A percentile compares a stretch with the other conserved stretches of the same genome.
Evolutionary conservation across 768 basidiomycete genomes (phyloP).

Genomic region (Xerocomellus intermedius): DNA sequence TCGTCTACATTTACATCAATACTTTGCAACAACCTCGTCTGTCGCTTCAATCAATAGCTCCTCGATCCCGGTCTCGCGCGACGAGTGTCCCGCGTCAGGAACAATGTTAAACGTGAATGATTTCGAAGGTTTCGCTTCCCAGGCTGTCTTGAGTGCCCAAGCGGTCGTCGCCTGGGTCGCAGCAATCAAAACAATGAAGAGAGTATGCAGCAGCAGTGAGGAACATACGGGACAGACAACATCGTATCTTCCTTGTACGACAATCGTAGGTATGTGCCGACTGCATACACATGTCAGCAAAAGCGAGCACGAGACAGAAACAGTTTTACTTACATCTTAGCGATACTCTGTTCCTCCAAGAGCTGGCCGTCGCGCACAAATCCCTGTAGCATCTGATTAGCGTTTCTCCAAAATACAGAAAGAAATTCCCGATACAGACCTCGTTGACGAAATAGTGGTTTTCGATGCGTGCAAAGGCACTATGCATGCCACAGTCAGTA

Average conservation of each 20-base stretch:
- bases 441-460: slow-evolving; percentile 89
- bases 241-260: slow-evolving; percentile 88
- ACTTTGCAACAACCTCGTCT: slow-evolving; percentile 27
- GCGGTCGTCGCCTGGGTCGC: slow-evolving; percentile 72
- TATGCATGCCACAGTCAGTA: slow-evolving; percentile 28
- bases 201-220: not conserved
- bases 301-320: not conserved
- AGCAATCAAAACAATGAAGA: not conserved
- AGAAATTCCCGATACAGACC: slow-evolving; percentile 36
- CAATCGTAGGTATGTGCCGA: slow-evolving; percentile 81
- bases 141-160: slow-evolving; percentile 74
- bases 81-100: slow-evolving; percentile 85
- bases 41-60: slow-evolving; percentile 66
- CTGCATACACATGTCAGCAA: slow-evolving; percentile 37
- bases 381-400: slow-evolving; percentile 44
- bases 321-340: slow-evolving; percentile 67
- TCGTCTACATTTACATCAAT: slow-evolving; percentile 7
- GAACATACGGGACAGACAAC: slow-evolving; percentile 76
- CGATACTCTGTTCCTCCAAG: slow-evolving; percentile 77
- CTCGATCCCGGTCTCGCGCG: slow-evolving; percentile 68
- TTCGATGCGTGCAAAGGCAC: slow-evolving; percentile 85
- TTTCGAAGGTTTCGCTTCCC: slow-evolving; percentile 63
- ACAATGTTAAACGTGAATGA: slow-evolving; percentile 56
- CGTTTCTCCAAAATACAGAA: not conserved
- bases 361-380: slow-evolving; percentile 90